Evolutionary conservation across 345 rosid genomes (phyloP).

Genomic region (Eucalyptus grandis): DNA sequence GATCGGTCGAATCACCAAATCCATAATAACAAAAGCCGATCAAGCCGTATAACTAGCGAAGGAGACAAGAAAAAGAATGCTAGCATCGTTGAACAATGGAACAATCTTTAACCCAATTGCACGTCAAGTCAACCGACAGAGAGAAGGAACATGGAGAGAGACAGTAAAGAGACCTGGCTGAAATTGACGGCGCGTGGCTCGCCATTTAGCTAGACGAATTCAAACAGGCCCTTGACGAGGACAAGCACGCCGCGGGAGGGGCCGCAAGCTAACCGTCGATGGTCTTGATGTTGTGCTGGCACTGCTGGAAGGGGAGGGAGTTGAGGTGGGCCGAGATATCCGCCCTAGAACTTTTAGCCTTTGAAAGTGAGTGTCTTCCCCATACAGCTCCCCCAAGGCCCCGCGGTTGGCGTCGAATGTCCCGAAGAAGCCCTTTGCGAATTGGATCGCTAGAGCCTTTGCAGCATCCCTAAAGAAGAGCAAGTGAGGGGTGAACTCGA

Average conservation of each 20-base stretch:
- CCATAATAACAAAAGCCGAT: too few species aligned
- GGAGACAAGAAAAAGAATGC: too few species aligned
- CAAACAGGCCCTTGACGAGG: conserved; percentile 15
- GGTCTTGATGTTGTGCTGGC: conserved; percentile 31
- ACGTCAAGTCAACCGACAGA: background rate
- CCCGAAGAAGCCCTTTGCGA: too few species aligned
- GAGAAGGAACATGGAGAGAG: background rate
- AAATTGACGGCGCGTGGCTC: conserved; percentile 29
- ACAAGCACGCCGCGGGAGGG: conserved; percentile 36
- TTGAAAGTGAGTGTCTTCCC: conserved; percentile 81
- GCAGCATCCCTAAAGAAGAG: too few species aligned
- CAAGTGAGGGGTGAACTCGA: too few species aligned
- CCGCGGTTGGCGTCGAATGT: conserved; percentile 70
- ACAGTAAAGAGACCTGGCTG: conserved; percentile 8
- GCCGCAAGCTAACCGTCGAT: conserved; percentile 30
- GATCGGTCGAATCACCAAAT: too few species aligned
- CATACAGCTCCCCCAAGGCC: conserved; percentile 57
- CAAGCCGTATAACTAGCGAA: too few species aligned
- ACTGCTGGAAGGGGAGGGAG: conserved; percentile 52
- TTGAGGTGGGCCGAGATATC: conserved; percentile 20
- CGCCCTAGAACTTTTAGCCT: conserved; percentile 85
- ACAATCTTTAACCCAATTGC: too few species aligned
- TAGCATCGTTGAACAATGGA: too few species aligned
- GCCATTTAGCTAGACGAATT: background rate
- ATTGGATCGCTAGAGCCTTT: too few species aligned